A percentile compares a stretch with the other conserved stretches of the same genome.
These are phyloP conservation scores for Beauveria sp. DNA, from an alignment of 2,329 filamentous ascomycete species.

Conservation along the genomic window DNA sequence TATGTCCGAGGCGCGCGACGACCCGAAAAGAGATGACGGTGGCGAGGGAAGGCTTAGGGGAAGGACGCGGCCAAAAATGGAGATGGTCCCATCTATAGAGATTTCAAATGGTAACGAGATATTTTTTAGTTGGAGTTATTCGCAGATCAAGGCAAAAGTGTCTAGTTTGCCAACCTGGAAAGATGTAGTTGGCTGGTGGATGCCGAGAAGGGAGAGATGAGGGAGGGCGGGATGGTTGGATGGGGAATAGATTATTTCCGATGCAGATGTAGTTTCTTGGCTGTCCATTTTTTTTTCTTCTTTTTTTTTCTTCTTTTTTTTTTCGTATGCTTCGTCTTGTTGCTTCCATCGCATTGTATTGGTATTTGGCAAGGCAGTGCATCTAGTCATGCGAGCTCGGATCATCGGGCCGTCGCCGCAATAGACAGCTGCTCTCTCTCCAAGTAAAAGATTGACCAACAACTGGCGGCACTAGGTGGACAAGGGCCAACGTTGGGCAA, in stretches of 20 bases:
- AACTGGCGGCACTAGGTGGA: not conserved
- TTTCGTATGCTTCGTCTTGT: no score
- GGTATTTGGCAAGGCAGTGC: no score
- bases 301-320: no score
- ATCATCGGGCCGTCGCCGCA: not conserved
- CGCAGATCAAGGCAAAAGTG: not conserved
- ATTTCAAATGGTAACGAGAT: not conserved
- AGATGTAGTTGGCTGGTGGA: not conserved
- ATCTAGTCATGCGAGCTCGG: not conserved
- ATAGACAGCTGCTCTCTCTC: no score
- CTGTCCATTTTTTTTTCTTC: no score
- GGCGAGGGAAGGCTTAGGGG: not conserved
- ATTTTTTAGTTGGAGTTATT: not conserved
- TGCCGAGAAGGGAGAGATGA: not conserved
- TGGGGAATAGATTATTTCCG: not conserved
- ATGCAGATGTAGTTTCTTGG: not conserved
- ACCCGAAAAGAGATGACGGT: not conserved
- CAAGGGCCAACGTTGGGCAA: no score
- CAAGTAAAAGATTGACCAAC: not conserved
- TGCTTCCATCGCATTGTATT: no score
- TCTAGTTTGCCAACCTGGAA: not conserved
- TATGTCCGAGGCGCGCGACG: constrained; percentile 6
- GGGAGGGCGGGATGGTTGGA: not conserved
- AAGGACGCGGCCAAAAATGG: not conserved
- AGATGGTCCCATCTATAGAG: not conserved